phyloP scores from a whole-genome alignment of 2,329 filamentous ascomycete species.

The Colletotrichum shisoi region DNA sequence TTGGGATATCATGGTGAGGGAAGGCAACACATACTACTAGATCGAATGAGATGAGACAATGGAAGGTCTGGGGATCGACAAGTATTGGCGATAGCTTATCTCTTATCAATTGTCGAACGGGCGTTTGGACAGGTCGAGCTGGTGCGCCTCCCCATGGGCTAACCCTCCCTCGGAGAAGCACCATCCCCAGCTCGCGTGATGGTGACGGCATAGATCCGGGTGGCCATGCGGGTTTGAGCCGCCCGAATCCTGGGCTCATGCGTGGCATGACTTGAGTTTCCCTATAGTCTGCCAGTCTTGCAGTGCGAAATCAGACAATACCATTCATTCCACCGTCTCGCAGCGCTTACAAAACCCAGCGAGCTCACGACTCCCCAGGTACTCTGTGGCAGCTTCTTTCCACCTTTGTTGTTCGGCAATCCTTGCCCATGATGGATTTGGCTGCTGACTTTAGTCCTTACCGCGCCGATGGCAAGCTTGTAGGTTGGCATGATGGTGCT shows the following conservation, averaged over 20 bases:
- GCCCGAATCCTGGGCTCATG: neutral
- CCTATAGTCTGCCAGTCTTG: neutral
- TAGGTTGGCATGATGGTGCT: constrained; percentile 44
- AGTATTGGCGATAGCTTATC: constrained; percentile 5
- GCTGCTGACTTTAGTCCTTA: constrained; percentile 65
- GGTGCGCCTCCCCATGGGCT: constrained; percentile 2
- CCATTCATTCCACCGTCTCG: neutral
- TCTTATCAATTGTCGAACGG: constrained; percentile 23
- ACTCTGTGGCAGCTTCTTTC: neutral
- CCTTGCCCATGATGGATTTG: constrained; percentile 42
- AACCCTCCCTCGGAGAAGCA: constrained; percentile 39
- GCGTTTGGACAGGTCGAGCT: constrained; percentile 10
- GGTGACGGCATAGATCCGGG: constrained; percentile 33
- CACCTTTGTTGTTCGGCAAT: neutral
- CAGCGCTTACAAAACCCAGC: no score
- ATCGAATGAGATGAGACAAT: neutral
- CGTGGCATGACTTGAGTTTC: constrained; percentile 10
- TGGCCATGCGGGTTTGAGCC: constrained; percentile 17
- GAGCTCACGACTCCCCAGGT: neutral
- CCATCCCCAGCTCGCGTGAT: constrained; percentile 27
- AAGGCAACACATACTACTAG: neutral
- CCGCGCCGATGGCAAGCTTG: constrained; percentile 64
- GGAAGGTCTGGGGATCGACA: neutral
- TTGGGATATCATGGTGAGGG: neutral
- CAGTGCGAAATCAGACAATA: neutral